Conservation (phyloP, 1,139 yeast species). For the Yamadazyma jaroonii region DNA sequence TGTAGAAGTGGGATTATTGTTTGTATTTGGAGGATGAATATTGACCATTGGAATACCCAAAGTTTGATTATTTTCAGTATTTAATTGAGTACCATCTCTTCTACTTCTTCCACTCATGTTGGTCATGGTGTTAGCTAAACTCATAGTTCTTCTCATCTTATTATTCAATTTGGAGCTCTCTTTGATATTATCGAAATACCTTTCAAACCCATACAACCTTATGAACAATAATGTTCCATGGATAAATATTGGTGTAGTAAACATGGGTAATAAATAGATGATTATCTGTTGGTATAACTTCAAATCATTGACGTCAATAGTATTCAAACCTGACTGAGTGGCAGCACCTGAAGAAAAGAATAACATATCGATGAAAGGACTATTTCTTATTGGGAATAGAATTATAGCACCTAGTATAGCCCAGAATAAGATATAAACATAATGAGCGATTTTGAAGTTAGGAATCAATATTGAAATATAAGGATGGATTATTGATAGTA, state of each 20-base stretch:
- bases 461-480: slow-evolving; percentile 55
- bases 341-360: slow-evolving; percentile 74
- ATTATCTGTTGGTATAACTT: slow-evolving; percentile 75
- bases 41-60: slow-evolving; percentile 17
- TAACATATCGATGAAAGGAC: slow-evolving; percentile 72
- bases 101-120: slow-evolving; percentile 35
- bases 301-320: slow-evolving; percentile 63
- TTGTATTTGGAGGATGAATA: not conserved
- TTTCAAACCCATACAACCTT: slow-evolving; percentile 87
- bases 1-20: not conserved
- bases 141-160: slow-evolving; percentile 59
- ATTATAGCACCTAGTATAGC: slow-evolving; percentile 66
- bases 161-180: slow-evolving; percentile 70
- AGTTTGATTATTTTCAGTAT: slow-evolving; percentile 39
- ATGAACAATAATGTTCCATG: slow-evolving; percentile 77
- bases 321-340: slow-evolving; percentile 91
- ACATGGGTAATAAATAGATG: slow-evolving; percentile 54
- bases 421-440: slow-evolving; percentile 55
- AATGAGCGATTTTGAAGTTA: slow-evolving; percentile 78
- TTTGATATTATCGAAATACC: slow-evolving; percentile 80
- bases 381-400: slow-evolving; percentile 68
- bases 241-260: slow-evolving; percentile 87
- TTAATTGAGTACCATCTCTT: slow-evolving; percentile 29
- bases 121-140: slow-evolving; percentile 36
- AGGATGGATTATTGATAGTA: slow-evolving; percentile 29